A percentile compares a stretch with the other conserved stretches of the same genome.
These are phyloP conservation scores for Boletus mariae DNA, from an alignment of 1,284 basidiomycete genomes.

Conservation along the genomic window DNA sequence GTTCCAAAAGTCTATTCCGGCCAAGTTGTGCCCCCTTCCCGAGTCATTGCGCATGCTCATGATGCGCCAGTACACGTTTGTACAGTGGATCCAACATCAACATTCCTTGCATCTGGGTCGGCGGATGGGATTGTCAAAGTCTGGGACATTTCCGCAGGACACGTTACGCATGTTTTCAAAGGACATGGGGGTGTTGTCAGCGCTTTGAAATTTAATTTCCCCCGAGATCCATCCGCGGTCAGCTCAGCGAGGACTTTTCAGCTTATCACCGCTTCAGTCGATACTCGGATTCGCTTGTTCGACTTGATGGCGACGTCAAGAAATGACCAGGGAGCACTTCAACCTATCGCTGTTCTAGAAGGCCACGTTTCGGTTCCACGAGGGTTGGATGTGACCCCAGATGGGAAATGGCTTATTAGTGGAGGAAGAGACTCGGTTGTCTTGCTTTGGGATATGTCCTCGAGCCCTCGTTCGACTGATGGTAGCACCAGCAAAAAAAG, in stretches of 20 bases:
- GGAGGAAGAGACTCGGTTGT: slow-evolving; percentile 90
- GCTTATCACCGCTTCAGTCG: slow-evolving; percentile 85
- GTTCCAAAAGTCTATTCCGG: slow-evolving; percentile 49
- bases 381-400: slow-evolving; percentile 78
- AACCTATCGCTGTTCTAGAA: slow-evolving; percentile 78
- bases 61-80: slow-evolving; percentile 92
- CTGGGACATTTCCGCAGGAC: slow-evolving; percentile 88
- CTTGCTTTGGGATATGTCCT: slow-evolving; percentile 73
- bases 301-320: slow-evolving; percentile 67
- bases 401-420: slow-evolving; percentile 84
- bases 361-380: slow-evolving; percentile 90
- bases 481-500: slow-evolving; percentile 43
- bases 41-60: slow-evolving; percentile 81
- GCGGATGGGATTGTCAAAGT: slow-evolving; percentile 97
- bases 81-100: slow-evolving; percentile 79
- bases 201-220: slow-evolving; percentile 80
- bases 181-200: slow-evolving; percentile 96
- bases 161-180: slow-evolving; percentile 92
- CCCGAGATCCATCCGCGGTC: slow-evolving; percentile 51
- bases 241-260: slow-evolving; percentile 60
- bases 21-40: slow-evolving; percentile 56
- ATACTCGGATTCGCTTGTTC: slow-evolving; percentile 87
- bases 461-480: slow-evolving; percentile 11
- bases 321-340: slow-evolving; percentile 53
- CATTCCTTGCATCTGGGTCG: slow-evolving; percentile 91